Base-by-base conservation (phyloP, 2,329 filamentous ascomycete genomes). In the Orbilia quercus region DNA sequence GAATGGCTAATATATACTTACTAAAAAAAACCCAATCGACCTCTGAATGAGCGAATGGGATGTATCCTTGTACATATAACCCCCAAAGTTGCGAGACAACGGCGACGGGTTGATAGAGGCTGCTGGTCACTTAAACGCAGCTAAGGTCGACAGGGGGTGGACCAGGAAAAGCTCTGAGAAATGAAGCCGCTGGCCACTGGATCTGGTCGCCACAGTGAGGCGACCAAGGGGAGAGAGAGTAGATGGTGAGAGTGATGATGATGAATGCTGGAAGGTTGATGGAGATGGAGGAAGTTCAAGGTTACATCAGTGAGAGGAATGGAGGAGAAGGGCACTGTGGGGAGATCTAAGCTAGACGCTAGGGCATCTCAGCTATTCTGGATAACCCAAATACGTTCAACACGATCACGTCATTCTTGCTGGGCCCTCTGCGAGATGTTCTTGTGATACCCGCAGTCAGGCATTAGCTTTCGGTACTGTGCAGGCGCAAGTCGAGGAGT, bases 371-470 rank as follows among this genome's bases (percentile, higher is more conserved):
- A 59, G 45, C 34, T 36, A 67, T 59, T 59, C 53, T 7, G 12
- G 34, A 28, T 31, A 31, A 31, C 9, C 9, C 4, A 9, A 31
- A 31, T 31, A 31, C n/a, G 18, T 47, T n/a, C 22, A 18, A 51
- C 31, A 53, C 45, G 45, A 59, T 51, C 55, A 22, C n/a, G 31
- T 23, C 28, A 23, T 40, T 51, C 57, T 12, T 18, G 25, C 42
- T 38, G 31, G 45, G 45, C 53, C 25, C n/a, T 11, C 16, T 47
- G 67, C n/a, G n/a, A n/a, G n/a, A n/a, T n/a, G n/a, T n/a, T 72
- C 67, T 72, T 59, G 67, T 72, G 67, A 72, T 72, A 23, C 53
- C 48, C 63, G 25, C 45, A 44, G 66, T 63, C 48, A 16, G 5
- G 36, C n/a, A 23, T 25, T 25, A 48, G 18, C 42, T 66, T 66